Evolutionary conservation across 2,329 filamentous ascomycete species (phyloP).

Genomic region (Aplosporella prunicola): DNA sequence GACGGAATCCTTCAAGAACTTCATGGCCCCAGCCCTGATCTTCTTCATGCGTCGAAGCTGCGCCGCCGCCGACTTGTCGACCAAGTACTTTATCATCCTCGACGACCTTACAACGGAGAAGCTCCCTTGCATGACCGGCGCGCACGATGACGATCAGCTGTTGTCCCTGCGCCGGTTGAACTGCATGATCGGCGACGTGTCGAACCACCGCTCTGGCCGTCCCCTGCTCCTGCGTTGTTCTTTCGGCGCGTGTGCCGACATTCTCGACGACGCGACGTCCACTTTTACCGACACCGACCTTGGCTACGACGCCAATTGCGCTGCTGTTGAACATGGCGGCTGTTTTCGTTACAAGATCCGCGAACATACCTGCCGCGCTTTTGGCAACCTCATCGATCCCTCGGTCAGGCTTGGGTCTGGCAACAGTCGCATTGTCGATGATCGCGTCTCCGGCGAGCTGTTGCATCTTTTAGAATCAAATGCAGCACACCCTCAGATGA

Average conservation of each 20-base stretch:
- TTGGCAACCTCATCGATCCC: too few species aligned
- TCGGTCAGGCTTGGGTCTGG: too few species aligned
- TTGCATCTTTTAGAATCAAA: too few species aligned
- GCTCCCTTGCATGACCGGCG: background rate
- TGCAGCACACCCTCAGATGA: too few species aligned
- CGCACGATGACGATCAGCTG: background rate
- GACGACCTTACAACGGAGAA: background rate
- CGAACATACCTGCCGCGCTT: too few species aligned
- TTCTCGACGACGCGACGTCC: background rate
- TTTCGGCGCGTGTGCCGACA: background rate
- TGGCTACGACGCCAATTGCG: too few species aligned
- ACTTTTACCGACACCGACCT: too few species aligned
- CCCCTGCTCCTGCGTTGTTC: background rate
- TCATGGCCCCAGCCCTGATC: background rate
- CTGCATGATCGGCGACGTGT: background rate
- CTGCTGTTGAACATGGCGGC: too few species aligned
- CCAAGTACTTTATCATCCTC: constrained; percentile 1
- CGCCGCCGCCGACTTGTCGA: background rate
- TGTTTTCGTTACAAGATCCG: too few species aligned
- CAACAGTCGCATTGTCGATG: too few species aligned
- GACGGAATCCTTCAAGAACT: background rate
- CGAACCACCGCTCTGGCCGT: background rate
- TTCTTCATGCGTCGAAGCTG: background rate
- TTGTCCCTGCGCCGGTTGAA: background rate
- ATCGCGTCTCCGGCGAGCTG: too few species aligned